These are phyloP conservation scores for Ophiocordyceps australis DNA, from an alignment of 2,329 filamentous ascomycete genomes.

Conservation along the genomic window DNA sequence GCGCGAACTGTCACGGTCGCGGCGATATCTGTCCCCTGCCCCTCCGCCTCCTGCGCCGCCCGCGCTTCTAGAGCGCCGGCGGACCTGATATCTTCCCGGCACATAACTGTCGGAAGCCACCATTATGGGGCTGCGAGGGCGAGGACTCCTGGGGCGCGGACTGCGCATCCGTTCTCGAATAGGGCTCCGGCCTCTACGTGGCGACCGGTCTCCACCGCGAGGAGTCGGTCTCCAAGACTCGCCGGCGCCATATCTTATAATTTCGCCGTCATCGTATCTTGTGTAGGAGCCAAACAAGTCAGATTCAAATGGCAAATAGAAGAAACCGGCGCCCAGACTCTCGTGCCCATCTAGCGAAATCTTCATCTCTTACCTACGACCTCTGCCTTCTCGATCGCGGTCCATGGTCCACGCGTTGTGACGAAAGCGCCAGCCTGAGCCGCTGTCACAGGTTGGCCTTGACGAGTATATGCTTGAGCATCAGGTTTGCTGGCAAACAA, in stretches of 20 bases:
- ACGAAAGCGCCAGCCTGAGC: too few species aligned
- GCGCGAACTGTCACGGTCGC: slow-evolving; percentile 18
- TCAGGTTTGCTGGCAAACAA: too few species aligned
- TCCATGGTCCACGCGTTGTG: slow-evolving; percentile 10
- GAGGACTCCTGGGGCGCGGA: slow-evolving; percentile 19
- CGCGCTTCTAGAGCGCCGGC: slow-evolving; percentile 21
- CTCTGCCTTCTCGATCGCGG: slow-evolving; percentile 16
- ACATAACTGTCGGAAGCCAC: slow-evolving; percentile 25
- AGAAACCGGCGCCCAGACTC: too few species aligned
- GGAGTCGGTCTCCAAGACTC: slow-evolving; percentile 43
- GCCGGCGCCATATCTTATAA: slow-evolving; percentile 41
- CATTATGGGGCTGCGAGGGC: slow-evolving; percentile 17
- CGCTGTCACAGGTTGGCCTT: too few species aligned
- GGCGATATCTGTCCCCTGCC: slow-evolving; percentile 22
- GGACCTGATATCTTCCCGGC: slow-evolving; percentile 21
- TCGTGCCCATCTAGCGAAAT: too few species aligned
- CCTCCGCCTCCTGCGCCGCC: too few species aligned
- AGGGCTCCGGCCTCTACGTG: slow-evolving; percentile 15
- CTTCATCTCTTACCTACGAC: slow-evolving; percentile 17
- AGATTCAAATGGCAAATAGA: too few species aligned
- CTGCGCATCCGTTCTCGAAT: slow-evolving; percentile 11
- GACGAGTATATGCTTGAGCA: too few species aligned
- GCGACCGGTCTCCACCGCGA: slow-evolving; percentile 25
- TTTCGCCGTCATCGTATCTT: slow-evolving; percentile 36
- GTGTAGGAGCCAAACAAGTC: too few species aligned